Evolutionary conservation across 345 rosid genomes (phyloP), one percentile per base, ranked within the genome.

Genomic region (Cardiospermum halicacabum): DNA sequence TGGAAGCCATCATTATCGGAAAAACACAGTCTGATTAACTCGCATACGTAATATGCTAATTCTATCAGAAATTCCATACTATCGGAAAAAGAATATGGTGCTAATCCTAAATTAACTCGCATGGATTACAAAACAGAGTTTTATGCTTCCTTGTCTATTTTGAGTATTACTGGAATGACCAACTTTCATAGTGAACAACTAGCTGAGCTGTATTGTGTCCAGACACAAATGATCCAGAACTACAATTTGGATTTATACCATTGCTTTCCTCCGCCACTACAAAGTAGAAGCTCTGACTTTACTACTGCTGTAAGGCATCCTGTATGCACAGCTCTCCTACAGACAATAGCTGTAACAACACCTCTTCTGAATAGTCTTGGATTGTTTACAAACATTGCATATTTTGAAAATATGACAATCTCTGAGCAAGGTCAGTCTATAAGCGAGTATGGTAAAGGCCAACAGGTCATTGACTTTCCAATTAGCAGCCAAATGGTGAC

Each of bases 211-310:
- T 93, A 91, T 67, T 93, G 97, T 70, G 89, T 93, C 24, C 96
- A 91, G 75, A 93, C 98, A 49, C 90, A 70, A 71, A 96, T 97
- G 57, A 93, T 93, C 76, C 91, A 89, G 77, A 96, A 91, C 72
- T 94, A 94, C 82, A 78, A 89, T 26, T 77, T 94, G 76, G 97
- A 91, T 66, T 83, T 87, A 51, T 77, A 67, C 77, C 87, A 78
- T 67, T 94, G 97, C 81, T 75, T 86, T 64, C 98, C 96, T 39
- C 94, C 88, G 5, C 74, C 81, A 19, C 55, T 63, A 40, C 60
- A 65, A 56, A 75, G 62, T 47, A 64, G 72, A 63, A 68, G 71
- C 31, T 69, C 77, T 32, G 84, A 79, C 26, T 53, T 62, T 66
- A 24, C 66, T 60, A 69, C 43, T 43, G 56, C 66, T 22, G 30